These are phyloP conservation scores for Podaxis mareebaensis DNA, from an alignment of 768 basidiomycete species.

Conservation along the genomic window DNA sequence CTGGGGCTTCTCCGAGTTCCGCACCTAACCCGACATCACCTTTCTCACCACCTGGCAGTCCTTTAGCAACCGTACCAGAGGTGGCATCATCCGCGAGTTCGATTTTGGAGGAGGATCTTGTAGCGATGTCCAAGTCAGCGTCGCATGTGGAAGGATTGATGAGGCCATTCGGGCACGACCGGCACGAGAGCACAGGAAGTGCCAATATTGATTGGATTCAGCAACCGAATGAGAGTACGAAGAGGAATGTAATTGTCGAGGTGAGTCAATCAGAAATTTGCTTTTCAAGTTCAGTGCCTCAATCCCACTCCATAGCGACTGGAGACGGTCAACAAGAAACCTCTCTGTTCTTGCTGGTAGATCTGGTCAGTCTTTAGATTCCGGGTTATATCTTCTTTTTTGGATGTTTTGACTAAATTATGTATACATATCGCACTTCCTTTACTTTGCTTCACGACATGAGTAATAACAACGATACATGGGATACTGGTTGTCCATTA, in stretches of 20 bases:
- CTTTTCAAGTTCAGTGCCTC: neutral
- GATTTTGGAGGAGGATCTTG: constrained; percentile 68
- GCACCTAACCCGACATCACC: constrained; percentile 34
- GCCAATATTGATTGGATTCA: constrained; percentile 49
- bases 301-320: constrained; percentile 51
- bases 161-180: constrained; percentile 9
- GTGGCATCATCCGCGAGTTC: constrained; percentile 54
- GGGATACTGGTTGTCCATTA: neutral
- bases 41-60: constrained; percentile 61
- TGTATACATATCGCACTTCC: constrained; percentile 15
- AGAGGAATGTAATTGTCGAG: constrained; percentile 70
- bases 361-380: constrained; percentile 9
- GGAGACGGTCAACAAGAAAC: constrained; percentile 68
- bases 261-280: constrained; percentile 41
- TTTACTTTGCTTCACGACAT: constrained; percentile 2
- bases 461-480: constrained; percentile 13
- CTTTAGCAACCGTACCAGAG: constrained; percentile 59
- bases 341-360: constrained; percentile 75
- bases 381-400: constrained; percentile 15
- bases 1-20: constrained; percentile 12
- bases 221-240: constrained; percentile 40
- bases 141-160: constrained; percentile 60
- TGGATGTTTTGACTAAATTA: constrained; percentile 24
- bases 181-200: neutral
- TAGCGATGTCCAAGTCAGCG: constrained; percentile 74